A percentile compares a stretch with the other conserved stretches of the same genome.
phyloP scores from a whole-genome alignment of 2,329 filamentous ascomycete genomes.

The Trichoderma polysporum region DNA sequence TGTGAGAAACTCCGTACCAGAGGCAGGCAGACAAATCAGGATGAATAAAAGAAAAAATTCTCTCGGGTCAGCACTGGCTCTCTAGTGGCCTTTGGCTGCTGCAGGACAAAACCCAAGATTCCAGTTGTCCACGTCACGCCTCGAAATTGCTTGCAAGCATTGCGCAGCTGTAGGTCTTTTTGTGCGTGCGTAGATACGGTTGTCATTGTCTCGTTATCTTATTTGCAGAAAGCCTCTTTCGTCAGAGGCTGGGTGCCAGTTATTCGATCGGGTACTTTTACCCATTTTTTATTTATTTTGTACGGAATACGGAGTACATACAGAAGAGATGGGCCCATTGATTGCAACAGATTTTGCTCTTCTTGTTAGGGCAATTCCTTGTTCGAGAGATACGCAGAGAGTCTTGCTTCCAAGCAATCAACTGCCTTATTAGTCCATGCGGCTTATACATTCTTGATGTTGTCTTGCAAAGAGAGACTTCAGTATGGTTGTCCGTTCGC shows the following conservation, averaged over 20 bases:
- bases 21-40: not conserved
- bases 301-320: too few relatives aligned
- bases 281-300: not conserved
- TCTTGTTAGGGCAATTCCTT: too few relatives aligned
- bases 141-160: not conserved
- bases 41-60: not conserved
- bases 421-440: too few relatives aligned
- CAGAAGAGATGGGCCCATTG: too few relatives aligned
- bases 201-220: not conserved
- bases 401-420: too few relatives aligned
- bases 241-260: not conserved
- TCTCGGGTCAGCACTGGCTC: not conserved
- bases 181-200: not conserved
- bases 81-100: not conserved
- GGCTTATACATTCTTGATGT: not conserved
- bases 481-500: rapidly evolving
- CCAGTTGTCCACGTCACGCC: not conserved
- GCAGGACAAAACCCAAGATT: not conserved
- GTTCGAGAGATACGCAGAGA: too few relatives aligned
- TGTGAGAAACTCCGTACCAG: not conserved
- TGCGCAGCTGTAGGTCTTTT: not conserved
- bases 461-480: not conserved
- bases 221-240: not conserved
- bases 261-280: not conserved
- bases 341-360: too few relatives aligned